phyloP scores from a whole-genome alignment of 2,329 filamentous ascomycete genomes.

The Trichoderma sp. region DNA sequence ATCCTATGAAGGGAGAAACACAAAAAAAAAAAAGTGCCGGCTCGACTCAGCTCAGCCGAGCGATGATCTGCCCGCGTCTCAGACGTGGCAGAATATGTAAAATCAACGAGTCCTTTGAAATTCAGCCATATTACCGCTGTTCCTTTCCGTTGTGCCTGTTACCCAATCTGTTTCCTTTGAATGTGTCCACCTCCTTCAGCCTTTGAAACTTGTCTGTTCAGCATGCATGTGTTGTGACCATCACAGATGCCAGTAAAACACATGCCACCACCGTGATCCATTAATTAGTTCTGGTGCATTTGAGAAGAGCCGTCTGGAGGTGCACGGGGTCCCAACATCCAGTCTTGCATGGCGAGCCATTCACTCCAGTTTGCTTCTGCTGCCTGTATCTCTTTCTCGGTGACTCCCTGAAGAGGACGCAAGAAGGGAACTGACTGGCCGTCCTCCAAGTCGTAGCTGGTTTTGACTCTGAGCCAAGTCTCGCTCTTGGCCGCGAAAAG shows the following conservation, averaged over 20 bases:
- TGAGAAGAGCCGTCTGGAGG: slow-evolving; percentile 40
- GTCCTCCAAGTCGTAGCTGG: slow-evolving; percentile 81
- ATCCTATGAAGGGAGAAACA: neutral
- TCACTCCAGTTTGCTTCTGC: slow-evolving; percentile 89
- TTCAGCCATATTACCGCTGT: neutral
- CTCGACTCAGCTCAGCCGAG: neutral
- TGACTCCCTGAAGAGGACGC: slow-evolving; percentile 72
- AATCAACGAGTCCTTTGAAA: neutral
- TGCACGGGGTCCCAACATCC: slow-evolving; percentile 88
- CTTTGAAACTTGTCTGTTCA: neutral
- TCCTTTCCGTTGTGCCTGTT: neutral
- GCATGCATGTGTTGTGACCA: neutral
- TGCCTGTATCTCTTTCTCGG: slow-evolving; percentile 74
- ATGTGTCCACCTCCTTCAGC: neutral
- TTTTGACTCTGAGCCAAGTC: slow-evolving; percentile 84
- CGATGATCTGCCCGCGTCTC: neutral
- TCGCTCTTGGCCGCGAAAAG: slow-evolving; percentile 93
- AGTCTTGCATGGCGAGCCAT: slow-evolving; percentile 96
- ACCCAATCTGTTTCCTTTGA: neutral
- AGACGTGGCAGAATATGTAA: neutral
- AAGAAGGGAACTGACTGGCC: slow-evolving; percentile 86
- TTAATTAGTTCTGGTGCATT: slow-evolving; percentile 33
- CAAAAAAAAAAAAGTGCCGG: neutral
- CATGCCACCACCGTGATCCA: neutral
- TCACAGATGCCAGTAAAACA: too few species aligned